A percentile compares a stretch with the other conserved stretches of the same genome.
Conservation (phyloP, 108 stramenopile species). For the Cyclotella cryptica region DNA sequence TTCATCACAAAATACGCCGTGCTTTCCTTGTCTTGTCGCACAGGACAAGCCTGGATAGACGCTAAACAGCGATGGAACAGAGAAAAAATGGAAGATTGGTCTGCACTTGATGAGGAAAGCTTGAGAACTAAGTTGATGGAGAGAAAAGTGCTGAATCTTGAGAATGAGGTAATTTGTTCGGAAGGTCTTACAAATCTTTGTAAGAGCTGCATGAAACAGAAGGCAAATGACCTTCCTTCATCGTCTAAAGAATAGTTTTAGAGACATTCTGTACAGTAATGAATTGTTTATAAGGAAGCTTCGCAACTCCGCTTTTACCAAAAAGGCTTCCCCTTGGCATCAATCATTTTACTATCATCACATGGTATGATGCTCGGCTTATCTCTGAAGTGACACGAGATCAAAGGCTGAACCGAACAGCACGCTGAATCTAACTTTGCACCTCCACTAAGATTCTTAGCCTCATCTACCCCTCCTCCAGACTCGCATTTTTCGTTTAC, state of each 20-base stretch:
- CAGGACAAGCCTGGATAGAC: constrained; percentile 45
- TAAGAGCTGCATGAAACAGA: constrained; percentile 26
- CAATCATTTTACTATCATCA: constrained; percentile 48
- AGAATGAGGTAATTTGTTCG: constrained; percentile 21
- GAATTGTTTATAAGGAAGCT: background rate
- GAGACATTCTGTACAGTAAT: background rate
- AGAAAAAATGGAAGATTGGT: constrained; percentile 73
- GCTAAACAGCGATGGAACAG: constrained; percentile 41
- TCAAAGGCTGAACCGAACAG: constrained; percentile 51
- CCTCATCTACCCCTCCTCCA: constrained; percentile 44
- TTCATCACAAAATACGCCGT: background rate
- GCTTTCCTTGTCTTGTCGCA: background rate
- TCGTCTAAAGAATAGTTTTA: background rate
- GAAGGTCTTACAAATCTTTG: constrained; percentile 36
- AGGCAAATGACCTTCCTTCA: background rate
- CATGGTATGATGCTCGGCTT: constrained; percentile 55
- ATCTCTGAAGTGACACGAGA: constrained; percentile 55
- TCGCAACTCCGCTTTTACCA: constrained; percentile 36
- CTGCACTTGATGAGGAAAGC: constrained; percentile 55
- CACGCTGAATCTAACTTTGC: constrained; percentile 23
- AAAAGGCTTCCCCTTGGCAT: constrained; percentile 48
- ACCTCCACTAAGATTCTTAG: constrained; percentile 16
- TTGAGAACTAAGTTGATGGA: constrained; percentile 61
- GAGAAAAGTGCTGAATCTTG: constrained; percentile 36
- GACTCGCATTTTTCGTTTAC: constrained; percentile 39